phyloP scores from a whole-genome alignment of 163 green algal genomes.

The Picocystis sp. region DNA sequence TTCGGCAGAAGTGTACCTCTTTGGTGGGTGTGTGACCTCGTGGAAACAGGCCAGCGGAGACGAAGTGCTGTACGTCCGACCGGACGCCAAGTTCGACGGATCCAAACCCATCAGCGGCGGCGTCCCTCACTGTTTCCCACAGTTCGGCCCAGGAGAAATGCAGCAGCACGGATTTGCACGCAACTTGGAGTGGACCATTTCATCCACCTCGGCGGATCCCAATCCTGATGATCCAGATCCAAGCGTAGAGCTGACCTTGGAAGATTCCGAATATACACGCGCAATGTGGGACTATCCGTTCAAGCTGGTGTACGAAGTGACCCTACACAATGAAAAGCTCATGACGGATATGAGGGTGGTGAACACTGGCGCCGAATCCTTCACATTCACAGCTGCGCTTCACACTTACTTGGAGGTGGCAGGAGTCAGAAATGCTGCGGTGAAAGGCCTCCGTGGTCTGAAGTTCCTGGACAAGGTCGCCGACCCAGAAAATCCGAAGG shows the following conservation, averaged over 20 bases:
- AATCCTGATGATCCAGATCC: constrained; percentile 23
- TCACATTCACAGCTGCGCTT: constrained; percentile 84
- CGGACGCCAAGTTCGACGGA: constrained; percentile 87
- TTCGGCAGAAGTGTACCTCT: constrained; percentile 72
- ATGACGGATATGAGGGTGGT: constrained; percentile 54
- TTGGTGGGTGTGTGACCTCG: constrained; percentile 63
- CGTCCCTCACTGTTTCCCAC: constrained; percentile 92
- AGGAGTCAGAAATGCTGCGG: constrained; percentile 42
- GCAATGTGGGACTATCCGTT: constrained; percentile 56
- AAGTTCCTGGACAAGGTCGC: constrained; percentile 56
- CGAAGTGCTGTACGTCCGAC: constrained; percentile 87
- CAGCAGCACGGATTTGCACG: constrained; percentile 94
- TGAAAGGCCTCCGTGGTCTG: constrained; percentile 54
- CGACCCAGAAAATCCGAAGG: constrained; percentile 56
- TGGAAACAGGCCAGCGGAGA: constrained; percentile 71
- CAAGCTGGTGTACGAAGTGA: constrained; percentile 44
- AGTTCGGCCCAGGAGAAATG: constrained; percentile 67
- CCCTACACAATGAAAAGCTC: constrained; percentile 58
- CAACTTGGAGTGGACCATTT: constrained; percentile 78
- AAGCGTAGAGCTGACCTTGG: constrained; percentile 44
- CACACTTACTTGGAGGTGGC: constrained; percentile 92
- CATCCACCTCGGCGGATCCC: constrained; percentile 56
- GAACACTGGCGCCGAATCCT: constrained; percentile 40
- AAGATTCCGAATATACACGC: constrained; percentile 60
- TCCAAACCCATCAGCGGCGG: constrained; percentile 78